Evolutionary conservation across 2,329 filamentous ascomycete species (phyloP).

Genomic region (Ramularia collo-cygni): DNA sequence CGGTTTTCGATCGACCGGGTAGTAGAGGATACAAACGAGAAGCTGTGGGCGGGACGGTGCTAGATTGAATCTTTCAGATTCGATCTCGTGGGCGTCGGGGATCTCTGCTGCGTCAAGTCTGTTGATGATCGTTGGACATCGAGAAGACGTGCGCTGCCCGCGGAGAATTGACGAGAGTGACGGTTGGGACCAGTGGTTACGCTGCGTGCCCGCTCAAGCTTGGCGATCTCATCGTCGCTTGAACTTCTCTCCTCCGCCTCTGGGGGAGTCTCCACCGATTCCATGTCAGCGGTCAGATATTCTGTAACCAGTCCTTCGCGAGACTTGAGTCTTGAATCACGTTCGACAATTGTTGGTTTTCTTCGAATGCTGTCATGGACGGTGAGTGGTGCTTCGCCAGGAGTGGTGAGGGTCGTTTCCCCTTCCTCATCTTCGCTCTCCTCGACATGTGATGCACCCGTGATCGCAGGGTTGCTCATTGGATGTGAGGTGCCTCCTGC

Average conservation of each 20-base stretch:
- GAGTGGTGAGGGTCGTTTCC: neutral
- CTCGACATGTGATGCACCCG: constrained; percentile 44
- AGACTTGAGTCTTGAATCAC: constrained; percentile 51
- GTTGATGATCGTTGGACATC: constrained; percentile 34
- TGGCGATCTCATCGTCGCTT: constrained; percentile 26
- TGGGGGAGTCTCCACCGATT: constrained; percentile 21
- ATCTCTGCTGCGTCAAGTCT: constrained; percentile 32
- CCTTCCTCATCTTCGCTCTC: constrained; percentile 20
- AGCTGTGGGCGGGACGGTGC: too few relatives aligned
- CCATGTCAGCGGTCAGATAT: constrained; percentile 34
- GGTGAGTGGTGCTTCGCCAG: constrained; percentile 18
- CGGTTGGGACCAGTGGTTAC: constrained; percentile 54
- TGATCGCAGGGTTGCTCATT: constrained; percentile 8
- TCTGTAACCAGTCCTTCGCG: constrained; percentile 53
- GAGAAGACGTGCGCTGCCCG: constrained; percentile 68
- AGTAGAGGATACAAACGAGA: too few relatives aligned
- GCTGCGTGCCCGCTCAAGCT: constrained; percentile 57
- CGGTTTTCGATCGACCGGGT: too few relatives aligned
- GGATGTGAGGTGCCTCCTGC: constrained; percentile 4
- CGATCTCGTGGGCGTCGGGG: neutral
- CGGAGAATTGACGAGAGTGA: constrained; percentile 66
- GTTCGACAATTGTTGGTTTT: constrained; percentile 60
- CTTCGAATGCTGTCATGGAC: constrained; percentile 46
- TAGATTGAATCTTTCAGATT: too few relatives aligned
- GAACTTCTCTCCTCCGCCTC: constrained; percentile 16